Evolutionary conservation across 176 grass and related monocot genomes (phyloP).

Genomic region (Themeda triandra): DNA sequence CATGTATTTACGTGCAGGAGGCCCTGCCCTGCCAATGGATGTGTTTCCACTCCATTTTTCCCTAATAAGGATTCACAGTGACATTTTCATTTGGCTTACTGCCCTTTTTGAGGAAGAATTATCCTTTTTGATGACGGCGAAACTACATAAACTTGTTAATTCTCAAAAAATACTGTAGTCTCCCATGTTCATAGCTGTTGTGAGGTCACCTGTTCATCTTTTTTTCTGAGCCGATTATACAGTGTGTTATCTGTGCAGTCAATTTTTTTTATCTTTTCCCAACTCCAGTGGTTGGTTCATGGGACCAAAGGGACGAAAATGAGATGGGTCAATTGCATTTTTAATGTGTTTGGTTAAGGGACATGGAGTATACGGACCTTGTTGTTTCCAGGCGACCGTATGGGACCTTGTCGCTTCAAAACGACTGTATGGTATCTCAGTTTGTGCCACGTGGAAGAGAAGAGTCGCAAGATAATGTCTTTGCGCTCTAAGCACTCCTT

Average conservation of each 20-base stretch:
- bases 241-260: background rate
- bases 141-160: slow-evolving; percentile 25
- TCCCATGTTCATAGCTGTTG: background rate
- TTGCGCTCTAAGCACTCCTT: no score
- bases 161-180: slow-evolving; percentile 8
- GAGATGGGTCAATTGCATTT: no score
- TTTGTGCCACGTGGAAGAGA: no score
- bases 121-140: slow-evolving; percentile 24
- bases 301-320: background rate
- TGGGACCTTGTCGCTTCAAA: no score
- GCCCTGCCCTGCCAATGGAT: slow-evolving; percentile 41
- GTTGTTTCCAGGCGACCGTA: no score
- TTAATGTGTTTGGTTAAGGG: no score
- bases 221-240: background rate
- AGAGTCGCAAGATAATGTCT: no score
- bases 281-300: background rate
- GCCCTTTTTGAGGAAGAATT: slow-evolving; percentile 38
- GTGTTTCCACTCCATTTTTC: slow-evolving; percentile 11
- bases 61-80: slow-evolving; percentile 48
- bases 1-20: slow-evolving; percentile 45
- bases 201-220: background rate
- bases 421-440: no score
- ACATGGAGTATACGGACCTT: no score
- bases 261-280: background rate
- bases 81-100: slow-evolving; percentile 28